phyloP scores from a whole-genome alignment of 2,329 filamentous ascomycete genomes.

The Ophiosphaerella narmari region DNA sequence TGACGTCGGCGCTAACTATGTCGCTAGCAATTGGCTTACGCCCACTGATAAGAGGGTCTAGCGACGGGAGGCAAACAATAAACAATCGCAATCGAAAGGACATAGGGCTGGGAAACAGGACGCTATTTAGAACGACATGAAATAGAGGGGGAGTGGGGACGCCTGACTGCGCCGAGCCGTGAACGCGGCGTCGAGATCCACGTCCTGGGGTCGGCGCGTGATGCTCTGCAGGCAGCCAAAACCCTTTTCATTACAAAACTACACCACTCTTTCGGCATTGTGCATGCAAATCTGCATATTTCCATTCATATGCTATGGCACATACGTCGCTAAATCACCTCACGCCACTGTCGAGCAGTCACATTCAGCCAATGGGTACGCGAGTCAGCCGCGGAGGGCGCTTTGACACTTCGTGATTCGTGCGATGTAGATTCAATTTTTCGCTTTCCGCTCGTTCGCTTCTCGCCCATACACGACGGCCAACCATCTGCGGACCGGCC shows the following conservation, averaged over 20 bases:
- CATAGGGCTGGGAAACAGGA: constrained; percentile 3
- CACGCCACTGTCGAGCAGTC: not conserved
- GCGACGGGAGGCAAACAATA: no score
- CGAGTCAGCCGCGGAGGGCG: constrained; percentile 29
- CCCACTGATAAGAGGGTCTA: no score
- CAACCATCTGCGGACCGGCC: constrained; percentile 4
- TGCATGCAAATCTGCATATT: not conserved
- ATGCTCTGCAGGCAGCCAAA: constrained; percentile 15
- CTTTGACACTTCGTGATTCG: constrained; percentile 1
- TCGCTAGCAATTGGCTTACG: constrained; percentile 1
- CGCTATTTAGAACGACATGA: constrained; percentile 19
- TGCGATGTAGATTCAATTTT: constrained; percentile 18
- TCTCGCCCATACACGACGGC: constrained; percentile 14
- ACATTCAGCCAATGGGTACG: constrained; percentile 20
- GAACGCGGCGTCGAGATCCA: constrained; percentile 11
- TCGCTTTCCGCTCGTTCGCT: constrained; percentile 25
- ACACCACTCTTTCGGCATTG: constrained; percentile 8
- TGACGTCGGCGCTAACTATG: constrained; percentile 13
- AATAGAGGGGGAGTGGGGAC: constrained; percentile 21
- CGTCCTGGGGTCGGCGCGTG: constrained; percentile 22
- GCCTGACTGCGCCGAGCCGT: constrained; percentile 13
- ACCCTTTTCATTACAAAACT: constrained; percentile 13
- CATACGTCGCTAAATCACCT: not conserved
- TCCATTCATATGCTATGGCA: no score
- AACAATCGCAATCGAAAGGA: not conserved